These are phyloP conservation scores for Ormosia emarginata DNA, from an alignment of 306 rosid genomes.

Conservation along the genomic window DNA sequence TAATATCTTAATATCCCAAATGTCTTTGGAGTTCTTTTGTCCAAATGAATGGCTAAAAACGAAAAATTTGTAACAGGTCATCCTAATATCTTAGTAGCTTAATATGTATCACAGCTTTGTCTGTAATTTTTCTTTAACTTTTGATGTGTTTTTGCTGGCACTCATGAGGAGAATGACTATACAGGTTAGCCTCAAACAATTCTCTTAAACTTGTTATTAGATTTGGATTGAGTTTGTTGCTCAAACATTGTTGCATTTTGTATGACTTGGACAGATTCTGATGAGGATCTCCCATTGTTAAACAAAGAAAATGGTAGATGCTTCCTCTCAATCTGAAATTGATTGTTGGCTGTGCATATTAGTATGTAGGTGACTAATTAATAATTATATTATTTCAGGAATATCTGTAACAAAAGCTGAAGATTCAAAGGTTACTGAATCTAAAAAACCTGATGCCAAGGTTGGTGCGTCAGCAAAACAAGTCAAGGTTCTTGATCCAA, in stretches of 20 bases:
- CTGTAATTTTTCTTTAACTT: conserved; percentile 41
- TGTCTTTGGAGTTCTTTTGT: neutral
- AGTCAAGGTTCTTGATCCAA: conserved; percentile 56
- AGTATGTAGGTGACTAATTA: neutral
- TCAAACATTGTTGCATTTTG: neutral
- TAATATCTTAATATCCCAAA: neutral
- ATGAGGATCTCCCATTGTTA: conserved; percentile 32
- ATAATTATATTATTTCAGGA: conserved; percentile 29
- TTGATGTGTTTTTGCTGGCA: conserved; percentile 28
- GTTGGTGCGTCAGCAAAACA: conserved; percentile 40
- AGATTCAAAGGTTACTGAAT: conserved; percentile 17
- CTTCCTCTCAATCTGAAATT: neutral
- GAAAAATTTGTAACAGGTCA: neutral
- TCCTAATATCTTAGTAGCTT: neutral
- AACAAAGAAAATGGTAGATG: conserved; percentile 56
- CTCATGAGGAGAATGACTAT: conserved; percentile 30
- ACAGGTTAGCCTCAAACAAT: conserved; percentile 39
- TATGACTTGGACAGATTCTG: conserved; percentile 31
- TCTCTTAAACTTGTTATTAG: no score
- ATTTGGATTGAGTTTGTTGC: neutral
- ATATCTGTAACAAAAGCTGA: conserved; percentile 33
- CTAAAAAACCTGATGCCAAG: conserved; percentile 39
- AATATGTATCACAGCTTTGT: neutral
- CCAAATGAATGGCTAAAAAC: neutral
- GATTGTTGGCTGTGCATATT: neutral